A percentile compares a stretch with the other conserved stretches of the same genome.
These are phyloP conservation scores for Huiozyma naganishii DNA, from an alignment of 805 yeast genomes.

Conservation along the genomic window DNA sequence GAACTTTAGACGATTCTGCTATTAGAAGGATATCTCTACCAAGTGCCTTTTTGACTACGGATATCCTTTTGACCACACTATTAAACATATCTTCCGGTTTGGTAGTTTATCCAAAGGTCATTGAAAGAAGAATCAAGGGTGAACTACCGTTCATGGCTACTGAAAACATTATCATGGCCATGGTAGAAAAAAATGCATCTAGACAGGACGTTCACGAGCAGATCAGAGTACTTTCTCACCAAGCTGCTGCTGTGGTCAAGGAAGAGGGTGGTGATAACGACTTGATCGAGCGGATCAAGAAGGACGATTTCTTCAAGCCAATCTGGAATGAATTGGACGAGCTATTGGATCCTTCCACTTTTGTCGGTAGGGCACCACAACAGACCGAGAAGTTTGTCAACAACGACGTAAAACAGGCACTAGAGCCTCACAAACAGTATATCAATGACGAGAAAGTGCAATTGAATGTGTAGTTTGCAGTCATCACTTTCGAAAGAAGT, in stretches of 20 bases:
- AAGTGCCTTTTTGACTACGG: conserved; percentile 92
- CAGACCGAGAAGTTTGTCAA: conserved; percentile 90
- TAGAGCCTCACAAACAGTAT: conserved; percentile 49
- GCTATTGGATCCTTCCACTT: conserved; percentile 83
- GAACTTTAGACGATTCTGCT: conserved; percentile 96
- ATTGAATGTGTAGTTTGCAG: conserved; percentile 51
- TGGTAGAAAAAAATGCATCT: conserved; percentile 96
- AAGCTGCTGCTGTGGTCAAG: conserved; percentile 94
- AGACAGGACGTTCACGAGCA: conserved; percentile 98
- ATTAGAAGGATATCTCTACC: conserved; percentile 95
- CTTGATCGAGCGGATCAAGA: conserved; percentile 75
- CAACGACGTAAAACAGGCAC: conserved; percentile 74
- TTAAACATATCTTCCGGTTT: conserved; percentile 88
- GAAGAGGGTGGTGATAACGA: conserved; percentile 98
- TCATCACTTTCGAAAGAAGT: not conserved
- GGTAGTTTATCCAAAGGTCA: conserved; percentile 97
- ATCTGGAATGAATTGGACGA: conserved; percentile 74
- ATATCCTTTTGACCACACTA: conserved; percentile 80
- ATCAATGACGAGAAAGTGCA: conserved; percentile 62
- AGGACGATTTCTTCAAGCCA: conserved; percentile 75
- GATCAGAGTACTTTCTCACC: conserved; percentile 92
- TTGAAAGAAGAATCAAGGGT: conserved; percentile 86
- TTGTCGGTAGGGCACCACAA: conserved; percentile 97
- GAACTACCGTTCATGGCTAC: conserved; percentile 99
- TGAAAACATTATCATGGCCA: conserved; percentile 97